A percentile compares a stretch with the other conserved stretches of the same genome.
Conservation (phyloP, 2,329 filamentous ascomycete species). For the Parastagonospora avenae region DNA sequence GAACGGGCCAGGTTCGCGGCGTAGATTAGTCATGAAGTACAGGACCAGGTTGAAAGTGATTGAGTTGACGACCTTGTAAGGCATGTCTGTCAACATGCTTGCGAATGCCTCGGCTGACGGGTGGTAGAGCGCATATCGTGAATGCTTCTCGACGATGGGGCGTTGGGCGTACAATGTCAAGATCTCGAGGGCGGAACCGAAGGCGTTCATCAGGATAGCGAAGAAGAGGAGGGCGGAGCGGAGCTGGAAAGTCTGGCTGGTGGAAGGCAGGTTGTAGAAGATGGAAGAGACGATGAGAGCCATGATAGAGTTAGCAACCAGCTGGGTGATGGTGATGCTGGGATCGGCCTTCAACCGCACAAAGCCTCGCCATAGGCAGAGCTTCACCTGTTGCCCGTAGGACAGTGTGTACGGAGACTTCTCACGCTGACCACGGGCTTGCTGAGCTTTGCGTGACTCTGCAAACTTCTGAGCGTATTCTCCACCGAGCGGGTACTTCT, state of each 20-base stretch:
- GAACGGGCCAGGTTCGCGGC: conserved; percentile 74
- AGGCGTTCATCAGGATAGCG: conserved; percentile 84
- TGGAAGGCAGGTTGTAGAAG: conserved; percentile 74
- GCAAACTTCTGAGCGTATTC: conserved; percentile 53
- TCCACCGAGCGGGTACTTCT: conserved; percentile 52
- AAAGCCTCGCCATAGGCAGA: conserved; percentile 83
- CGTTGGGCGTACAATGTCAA: conserved; percentile 86
- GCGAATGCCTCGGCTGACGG: conserved; percentile 86
- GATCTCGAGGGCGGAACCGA: conserved; percentile 81
- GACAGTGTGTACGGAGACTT: conserved; percentile 85
- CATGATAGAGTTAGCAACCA: conserved; percentile 75
- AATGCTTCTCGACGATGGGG: conserved; percentile 89
- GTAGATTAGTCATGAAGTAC: conserved; percentile 87
- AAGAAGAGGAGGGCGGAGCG: conserved; percentile 86
- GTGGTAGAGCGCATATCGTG: conserved; percentile 85
- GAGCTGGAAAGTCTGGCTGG: conserved; percentile 76
- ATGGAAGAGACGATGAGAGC: conserved; percentile 78
- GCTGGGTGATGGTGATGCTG: conserved; percentile 70
- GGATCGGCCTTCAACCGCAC: conserved; percentile 77
- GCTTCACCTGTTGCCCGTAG: conserved; percentile 72
- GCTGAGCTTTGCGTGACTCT: conserved; percentile 52
- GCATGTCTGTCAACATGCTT: conserved; percentile 85
- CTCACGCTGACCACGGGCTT: conserved; percentile 58
- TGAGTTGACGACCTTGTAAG: conserved; percentile 77
- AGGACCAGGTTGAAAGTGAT: conserved; percentile 78